Base-by-base conservation (phyloP, 164 flowering plant genomes). In the Vitis riparia region DNA sequence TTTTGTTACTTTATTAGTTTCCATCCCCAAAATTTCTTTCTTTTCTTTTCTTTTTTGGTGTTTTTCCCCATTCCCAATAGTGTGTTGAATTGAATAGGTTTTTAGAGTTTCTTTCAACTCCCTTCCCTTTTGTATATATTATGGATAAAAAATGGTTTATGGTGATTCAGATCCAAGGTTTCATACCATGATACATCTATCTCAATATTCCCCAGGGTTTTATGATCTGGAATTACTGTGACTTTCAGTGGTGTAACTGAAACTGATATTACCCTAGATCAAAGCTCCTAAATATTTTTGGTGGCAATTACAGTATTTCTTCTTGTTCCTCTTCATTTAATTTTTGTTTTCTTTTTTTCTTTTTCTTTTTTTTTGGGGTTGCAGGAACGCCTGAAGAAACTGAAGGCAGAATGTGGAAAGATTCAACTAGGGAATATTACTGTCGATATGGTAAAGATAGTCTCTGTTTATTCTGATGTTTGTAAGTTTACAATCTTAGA, bases 341-440 rank as follows among this genome's bases (percentile, higher is more conserved):
- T 62, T 70, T 49, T 55, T 15, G 17, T 55, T 51, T n/a, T 70
- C 49, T 8, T 49, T 44, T 74, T 29, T 69, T 71, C 8, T 62
- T 61, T 17, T 68, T 29, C 29, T 4, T 19, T 9, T 1, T 1
- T 64, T 29, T n/a, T 13, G 17, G 58, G 62, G 60, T 73, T 71
- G 10, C 81, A 95, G 99, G 99, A 95, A 60, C 94, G 99, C 57
- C 77, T 95, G 63, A 95, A 95, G 86, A 95, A 93, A 74, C 55
- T 95, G 29, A 95, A 90, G 82, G 27, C 91, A 59, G 99, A 93
- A 52, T 75, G 88, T 85, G 99, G 99, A 67, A 90, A 87, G 63
- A 88, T 88, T 77, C 94, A 95, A 68, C 83, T 95, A 66, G 99
- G 99, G 51, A 93, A 91, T 75, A 90, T 91, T 50, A 91, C 94